These are phyloP conservation scores for Paracorniculantispora psalliotae DNA, from an alignment of 2,329 filamentous ascomycete genomes.

Conservation along the genomic window DNA sequence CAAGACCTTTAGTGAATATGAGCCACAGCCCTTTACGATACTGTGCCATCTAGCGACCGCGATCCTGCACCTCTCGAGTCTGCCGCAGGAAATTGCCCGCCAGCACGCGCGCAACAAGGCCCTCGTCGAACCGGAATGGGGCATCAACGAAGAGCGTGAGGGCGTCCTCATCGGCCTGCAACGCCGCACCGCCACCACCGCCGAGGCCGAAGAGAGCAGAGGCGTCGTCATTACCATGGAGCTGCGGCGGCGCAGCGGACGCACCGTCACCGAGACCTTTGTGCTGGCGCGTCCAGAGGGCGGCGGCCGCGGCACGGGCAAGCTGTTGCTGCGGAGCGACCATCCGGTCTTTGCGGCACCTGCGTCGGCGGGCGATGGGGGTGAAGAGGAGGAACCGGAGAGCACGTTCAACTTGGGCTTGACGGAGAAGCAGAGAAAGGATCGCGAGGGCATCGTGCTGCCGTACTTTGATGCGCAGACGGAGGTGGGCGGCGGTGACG, in stretches of 20 bases:
- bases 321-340: slow-evolving; percentile 63
- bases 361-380: slow-evolving; percentile 27
- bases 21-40: slow-evolving; percentile 65
- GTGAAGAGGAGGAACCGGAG: slow-evolving; percentile 51
- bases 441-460: slow-evolving; percentile 82
- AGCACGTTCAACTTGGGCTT: slow-evolving; percentile 83
- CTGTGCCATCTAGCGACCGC: slow-evolving; percentile 86
- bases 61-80: slow-evolving; percentile 66
- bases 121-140: slow-evolving; percentile 70
- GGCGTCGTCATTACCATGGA: slow-evolving; percentile 79
- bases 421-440: slow-evolving; percentile 83
- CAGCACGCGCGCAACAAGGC: slow-evolving; percentile 75
- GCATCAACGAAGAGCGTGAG: slow-evolving; percentile 70
- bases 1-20: slow-evolving; percentile 45
- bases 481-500: slow-evolving; percentile 71
- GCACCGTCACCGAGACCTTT: slow-evolving; percentile 67
- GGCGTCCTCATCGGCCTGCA: slow-evolving; percentile 68
- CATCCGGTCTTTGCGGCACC: slow-evolving; percentile 62
- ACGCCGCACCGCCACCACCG: slow-evolving; percentile 37
- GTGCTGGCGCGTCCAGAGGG: slow-evolving; percentile 35
- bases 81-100: slow-evolving; percentile 67
- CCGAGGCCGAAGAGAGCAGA: slow-evolving; percentile 20
- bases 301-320: slow-evolving; percentile 22
- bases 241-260: slow-evolving; percentile 74
- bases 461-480: slow-evolving; percentile 97